These are phyloP conservation scores for Avena insularis DNA, from an alignment of 176 grass and related monocot species.

Conservation along the genomic window DNA sequence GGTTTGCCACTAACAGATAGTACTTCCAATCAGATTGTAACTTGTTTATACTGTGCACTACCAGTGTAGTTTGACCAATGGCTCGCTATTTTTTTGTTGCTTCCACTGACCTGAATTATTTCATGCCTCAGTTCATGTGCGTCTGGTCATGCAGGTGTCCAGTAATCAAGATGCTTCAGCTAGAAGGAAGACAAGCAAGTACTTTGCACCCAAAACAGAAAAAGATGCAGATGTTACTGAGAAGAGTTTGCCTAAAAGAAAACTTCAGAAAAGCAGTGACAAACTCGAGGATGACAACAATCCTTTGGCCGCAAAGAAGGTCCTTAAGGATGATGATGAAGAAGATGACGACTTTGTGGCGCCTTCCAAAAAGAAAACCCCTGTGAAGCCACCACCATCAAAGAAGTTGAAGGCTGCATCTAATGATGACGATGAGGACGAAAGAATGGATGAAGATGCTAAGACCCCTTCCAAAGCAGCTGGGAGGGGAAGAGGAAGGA, in stretches of 20 bases:
- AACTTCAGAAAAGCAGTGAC: slow-evolving; percentile 51
- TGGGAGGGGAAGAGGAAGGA: slow-evolving; percentile 57
- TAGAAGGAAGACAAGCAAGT: slow-evolving; percentile 93
- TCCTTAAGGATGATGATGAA: slow-evolving; percentile 48
- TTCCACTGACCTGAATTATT: slow-evolving; percentile 22
- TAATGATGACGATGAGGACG: slow-evolving; percentile 50
- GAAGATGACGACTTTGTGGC: slow-evolving; percentile 67
- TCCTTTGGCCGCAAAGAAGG: slow-evolving; percentile 57
- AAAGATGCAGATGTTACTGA: slow-evolving; percentile 45
- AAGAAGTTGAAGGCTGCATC: slow-evolving; percentile 67
- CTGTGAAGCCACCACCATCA: slow-evolving; percentile 50
- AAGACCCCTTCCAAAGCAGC: slow-evolving; percentile 53
- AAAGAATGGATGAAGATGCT: slow-evolving; percentile 46
- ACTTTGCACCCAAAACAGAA: slow-evolving; percentile 57
- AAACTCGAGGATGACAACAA: slow-evolving; percentile 60
- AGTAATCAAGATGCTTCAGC: slow-evolving; percentile 60
- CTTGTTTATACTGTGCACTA: background rate
- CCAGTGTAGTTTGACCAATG: background rate
- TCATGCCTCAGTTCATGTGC: background rate
- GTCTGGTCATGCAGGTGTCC: slow-evolving; percentile 39
- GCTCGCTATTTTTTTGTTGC: background rate
- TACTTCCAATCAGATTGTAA: background rate
- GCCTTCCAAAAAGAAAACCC: slow-evolving; percentile 47
- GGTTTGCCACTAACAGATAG: background rate
- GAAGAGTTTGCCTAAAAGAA: slow-evolving; percentile 66